Base-by-base conservation (phyloP, 2,329 filamentous ascomycete genomes). In the Fusarium sp. region DNA sequence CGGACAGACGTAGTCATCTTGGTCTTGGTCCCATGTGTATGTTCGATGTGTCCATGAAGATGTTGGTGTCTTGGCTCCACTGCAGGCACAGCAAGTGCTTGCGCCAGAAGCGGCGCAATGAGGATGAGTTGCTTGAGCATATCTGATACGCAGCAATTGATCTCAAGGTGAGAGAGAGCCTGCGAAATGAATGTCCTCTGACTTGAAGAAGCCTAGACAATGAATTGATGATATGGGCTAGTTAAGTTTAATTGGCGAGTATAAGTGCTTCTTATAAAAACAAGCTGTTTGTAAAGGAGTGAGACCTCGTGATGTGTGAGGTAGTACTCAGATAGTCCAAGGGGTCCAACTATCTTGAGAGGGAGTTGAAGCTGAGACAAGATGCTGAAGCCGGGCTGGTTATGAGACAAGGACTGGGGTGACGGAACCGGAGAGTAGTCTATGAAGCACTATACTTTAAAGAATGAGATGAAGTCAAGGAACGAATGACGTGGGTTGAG, bases 71-170 rank as follows among this genome's bases (percentile, higher is more conserved):
- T 70, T 17, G 64, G 59, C 60, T 71, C 67, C 28, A 76, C 75
- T 48, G 74, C 66, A 11, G 75, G 74, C 33, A 64, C 72, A 42
- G 74, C 79, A 38, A 76, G 35, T 12, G 64, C 76, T 51, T 75
- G 71, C 36, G 75, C 78, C 77, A 81, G 70, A 18, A 81, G 68
- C 18, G 78, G 76, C 48, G 75, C 72, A 24, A 68, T 60, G 7
- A 72, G 51, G 36, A 79, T 38, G 36, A 81, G 58, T 47, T 62
- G 51, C 31, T 72, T 74, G 51, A 77, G 72, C 78, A 81, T 80
- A 28, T 63, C 62, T 44, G 58, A 31, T 63, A 39, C 24, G 49
- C 69, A 44, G 33, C 51, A 56, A 31, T 17, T 14, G 28, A 20
- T 28, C 28, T 52, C 33, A 7, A 36, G 45, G 41, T 17, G 48